phyloP scores from a whole-genome alignment of 495 filamentous ascomycete genomes.

The Daldinia bambusicola region DNA sequence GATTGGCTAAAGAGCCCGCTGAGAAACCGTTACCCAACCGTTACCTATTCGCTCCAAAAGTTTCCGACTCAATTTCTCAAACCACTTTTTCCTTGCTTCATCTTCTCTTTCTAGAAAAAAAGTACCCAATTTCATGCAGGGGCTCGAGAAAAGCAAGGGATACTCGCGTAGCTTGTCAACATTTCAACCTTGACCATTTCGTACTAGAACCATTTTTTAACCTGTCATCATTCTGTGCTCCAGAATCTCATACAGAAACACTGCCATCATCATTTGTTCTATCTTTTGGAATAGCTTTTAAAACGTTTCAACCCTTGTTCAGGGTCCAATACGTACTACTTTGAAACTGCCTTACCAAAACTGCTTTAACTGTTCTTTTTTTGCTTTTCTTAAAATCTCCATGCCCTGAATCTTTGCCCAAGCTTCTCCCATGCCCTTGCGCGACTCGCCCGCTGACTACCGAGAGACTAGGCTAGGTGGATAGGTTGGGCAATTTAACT shows the following conservation, averaged over 20 bases:
- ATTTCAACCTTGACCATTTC: slow-evolving; percentile 35
- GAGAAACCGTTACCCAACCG: neutral
- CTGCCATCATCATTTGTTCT: slow-evolving; percentile 12
- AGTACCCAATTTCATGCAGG: slow-evolving; percentile 47
- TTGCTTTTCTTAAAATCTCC: slow-evolving; percentile 1
- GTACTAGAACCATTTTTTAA: slow-evolving; percentile 33
- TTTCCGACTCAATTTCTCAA: slow-evolving; percentile 24
- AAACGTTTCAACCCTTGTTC: neutral
- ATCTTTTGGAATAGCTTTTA: neutral
- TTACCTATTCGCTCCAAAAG: slow-evolving; percentile 28
- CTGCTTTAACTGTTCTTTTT: neutral
- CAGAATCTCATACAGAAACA: slow-evolving; percentile 6
- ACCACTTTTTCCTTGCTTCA: slow-evolving; percentile 28
- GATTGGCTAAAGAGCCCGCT: slow-evolving; percentile 24
- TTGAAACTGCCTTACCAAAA: slow-evolving; percentile 7
- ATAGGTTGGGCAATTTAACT: slow-evolving; percentile 27
- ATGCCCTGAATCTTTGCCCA: slow-evolving; percentile 23
- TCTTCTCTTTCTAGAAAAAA: slow-evolving; percentile 43
- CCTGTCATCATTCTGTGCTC: slow-evolving; percentile 29
- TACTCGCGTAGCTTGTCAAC: slow-evolving; percentile 33
- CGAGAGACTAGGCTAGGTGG: slow-evolving; percentile 36
- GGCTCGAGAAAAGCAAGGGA: slow-evolving; percentile 33
- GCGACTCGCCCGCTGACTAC: slow-evolving; percentile 26
- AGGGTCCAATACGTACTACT: neutral
- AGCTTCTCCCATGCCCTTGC: slow-evolving; percentile 30